These are phyloP conservation scores for Ichthyophonus hoferi DNA, from an alignment of 208 protist species.

Conservation along the genomic window DNA sequence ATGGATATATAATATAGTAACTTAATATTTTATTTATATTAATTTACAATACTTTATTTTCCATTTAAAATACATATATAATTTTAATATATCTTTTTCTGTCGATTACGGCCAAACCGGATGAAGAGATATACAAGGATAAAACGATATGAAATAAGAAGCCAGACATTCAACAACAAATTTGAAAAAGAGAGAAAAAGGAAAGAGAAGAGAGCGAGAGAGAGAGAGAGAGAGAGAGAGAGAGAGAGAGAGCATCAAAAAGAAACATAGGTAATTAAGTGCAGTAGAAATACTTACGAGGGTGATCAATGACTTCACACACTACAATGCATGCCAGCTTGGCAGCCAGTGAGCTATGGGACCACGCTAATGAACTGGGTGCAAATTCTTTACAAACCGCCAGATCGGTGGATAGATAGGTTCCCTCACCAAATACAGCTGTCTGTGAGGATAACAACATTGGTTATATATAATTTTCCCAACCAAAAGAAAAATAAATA, in stretches of 20 bases:
- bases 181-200: not conserved
- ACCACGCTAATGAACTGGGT: conserved; percentile 1
- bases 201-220: not conserved
- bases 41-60: too few relatives aligned
- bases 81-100: too few relatives aligned
- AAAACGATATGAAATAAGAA: not conserved
- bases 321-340: conserved; percentile 14
- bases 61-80: too few relatives aligned
- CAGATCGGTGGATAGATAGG: conserved; percentile 28
- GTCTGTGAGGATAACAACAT: not conserved
- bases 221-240: not conserved
- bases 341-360: not conserved
- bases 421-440: conserved; percentile 30
- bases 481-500: too few relatives aligned
- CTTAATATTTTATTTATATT: too few relatives aligned
- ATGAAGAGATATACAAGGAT: not conserved
- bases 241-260: not conserved
- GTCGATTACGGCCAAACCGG: not conserved
- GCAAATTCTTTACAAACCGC: conserved; percentile 19
- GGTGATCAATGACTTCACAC: conserved; percentile 34
- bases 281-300: not conserved
- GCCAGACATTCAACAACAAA: not conserved
- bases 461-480: too few relatives aligned
- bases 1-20: too few relatives aligned
- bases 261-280: not conserved